These are phyloP conservation scores for Linum tenue DNA, from an alignment of 345 rosid genomes.

Conservation along the genomic window DNA sequence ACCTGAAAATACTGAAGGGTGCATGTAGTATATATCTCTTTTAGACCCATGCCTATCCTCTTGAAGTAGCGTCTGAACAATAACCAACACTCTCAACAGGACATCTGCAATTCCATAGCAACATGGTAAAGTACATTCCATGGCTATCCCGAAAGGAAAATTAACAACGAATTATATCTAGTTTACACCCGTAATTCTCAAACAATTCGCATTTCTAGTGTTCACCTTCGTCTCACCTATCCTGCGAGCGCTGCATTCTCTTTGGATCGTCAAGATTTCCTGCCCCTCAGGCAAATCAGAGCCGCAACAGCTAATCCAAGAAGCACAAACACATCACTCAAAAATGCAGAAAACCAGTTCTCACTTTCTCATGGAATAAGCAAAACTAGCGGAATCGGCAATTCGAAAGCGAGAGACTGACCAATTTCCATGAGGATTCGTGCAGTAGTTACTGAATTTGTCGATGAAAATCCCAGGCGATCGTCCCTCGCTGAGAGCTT, in stretches of 20 bases:
- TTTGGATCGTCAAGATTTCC: constrained; percentile 43
- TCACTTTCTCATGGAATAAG: not conserved
- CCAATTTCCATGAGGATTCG: not conserved
- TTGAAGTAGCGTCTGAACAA: constrained; percentile 73
- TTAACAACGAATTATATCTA: not conserved
- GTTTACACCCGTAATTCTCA: not conserved
- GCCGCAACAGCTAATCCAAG: constrained; percentile 39
- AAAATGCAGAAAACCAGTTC: too few species aligned
- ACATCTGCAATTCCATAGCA: constrained; percentile 35
- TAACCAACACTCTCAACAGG: constrained; percentile 62
- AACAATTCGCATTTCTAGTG: not conserved
- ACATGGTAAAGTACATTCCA: not conserved
- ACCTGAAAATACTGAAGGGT: constrained; percentile 78
- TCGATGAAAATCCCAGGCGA: not conserved
- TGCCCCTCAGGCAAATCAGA: constrained; percentile 48
- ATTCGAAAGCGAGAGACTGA: not conserved
- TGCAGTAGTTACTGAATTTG: not conserved
- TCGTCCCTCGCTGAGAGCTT: not conserved
- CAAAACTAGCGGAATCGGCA: not conserved
- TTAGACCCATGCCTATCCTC: constrained; percentile 72
- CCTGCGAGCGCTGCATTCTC: constrained; percentile 44
- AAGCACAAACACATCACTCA: not conserved
- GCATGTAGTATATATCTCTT: constrained; percentile 93
- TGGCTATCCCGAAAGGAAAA: too few species aligned
- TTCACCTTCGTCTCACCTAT: constrained; percentile 34